Conservation (phyloP, 768 basidiomycete genomes). For the Trametes meyenii region DNA sequence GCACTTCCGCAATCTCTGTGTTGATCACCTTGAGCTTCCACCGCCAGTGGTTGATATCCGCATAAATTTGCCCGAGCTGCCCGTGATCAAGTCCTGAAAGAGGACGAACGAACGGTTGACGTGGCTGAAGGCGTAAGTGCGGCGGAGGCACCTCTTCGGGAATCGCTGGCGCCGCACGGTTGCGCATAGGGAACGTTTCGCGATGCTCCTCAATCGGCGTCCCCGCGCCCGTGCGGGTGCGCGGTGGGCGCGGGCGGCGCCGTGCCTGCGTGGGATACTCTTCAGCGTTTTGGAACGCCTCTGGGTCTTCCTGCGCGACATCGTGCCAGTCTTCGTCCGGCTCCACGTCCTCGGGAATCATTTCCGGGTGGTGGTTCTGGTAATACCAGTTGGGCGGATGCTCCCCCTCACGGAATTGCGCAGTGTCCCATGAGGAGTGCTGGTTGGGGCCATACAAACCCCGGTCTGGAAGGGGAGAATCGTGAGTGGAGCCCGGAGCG, state of each 20-base stretch:
- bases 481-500: conserved; percentile 2
- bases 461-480: conserved; percentile 53
- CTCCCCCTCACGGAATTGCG: conserved; percentile 28
- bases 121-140: conserved; percentile 68
- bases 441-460: conserved; percentile 56
- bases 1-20: conserved; percentile 68
- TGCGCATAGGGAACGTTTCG: conserved; percentile 68
- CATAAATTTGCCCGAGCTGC: conserved; percentile 65
- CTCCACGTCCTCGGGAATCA: conserved; percentile 27
- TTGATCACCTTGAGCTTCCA: conserved; percentile 73
- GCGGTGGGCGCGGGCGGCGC: conserved; percentile 29
- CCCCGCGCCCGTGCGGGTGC: conserved; percentile 15
- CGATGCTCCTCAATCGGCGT: conserved; percentile 41
- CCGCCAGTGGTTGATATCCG: conserved; percentile 71
- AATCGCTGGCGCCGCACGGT: conserved; percentile 34
- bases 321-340: conserved; percentile 62
- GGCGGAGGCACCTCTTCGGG: conserved; percentile 54
- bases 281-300: conserved; percentile 35
- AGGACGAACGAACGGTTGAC: conserved; percentile 76
- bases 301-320: conserved; percentile 48
- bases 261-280: conserved; percentile 32
- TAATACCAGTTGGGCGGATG: conserved; percentile 37
- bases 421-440: conserved; percentile 34
- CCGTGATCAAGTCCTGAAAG: conserved; percentile 69
- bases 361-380: conserved; percentile 25